A percentile compares a stretch with the other conserved stretches of the same genome.
phyloP scores from a whole-genome alignment of 1,284 basidiomycete genomes.

The Hemileia vastatrix region DNA sequence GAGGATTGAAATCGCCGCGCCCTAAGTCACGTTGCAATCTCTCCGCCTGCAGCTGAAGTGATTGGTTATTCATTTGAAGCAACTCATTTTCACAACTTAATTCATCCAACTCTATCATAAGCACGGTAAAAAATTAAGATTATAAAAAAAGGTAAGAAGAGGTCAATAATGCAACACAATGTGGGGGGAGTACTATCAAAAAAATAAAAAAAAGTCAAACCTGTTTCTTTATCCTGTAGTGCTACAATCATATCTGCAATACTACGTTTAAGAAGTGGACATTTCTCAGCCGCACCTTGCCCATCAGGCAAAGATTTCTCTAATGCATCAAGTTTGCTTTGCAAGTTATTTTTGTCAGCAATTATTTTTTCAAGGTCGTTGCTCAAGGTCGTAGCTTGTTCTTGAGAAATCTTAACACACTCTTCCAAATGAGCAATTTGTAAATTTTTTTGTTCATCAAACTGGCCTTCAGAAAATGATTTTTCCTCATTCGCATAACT shows the following conservation, averaged over 20 bases:
- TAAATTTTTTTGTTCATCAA: conserved; percentile 13
- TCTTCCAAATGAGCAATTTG: conserved; percentile 8
- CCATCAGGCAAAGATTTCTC: too few species aligned
- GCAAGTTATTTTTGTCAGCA: too few species aligned
- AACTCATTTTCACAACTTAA: conserved; percentile 14
- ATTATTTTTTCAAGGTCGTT: too few species aligned
- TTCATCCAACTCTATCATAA: conserved; percentile 15
- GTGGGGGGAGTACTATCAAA: neutral
- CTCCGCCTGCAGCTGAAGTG: conserved; percentile 18
- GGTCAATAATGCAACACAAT: neutral
- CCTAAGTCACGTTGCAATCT: conserved; percentile 19
- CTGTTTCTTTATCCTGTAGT: too few species aligned
- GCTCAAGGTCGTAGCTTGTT: too few species aligned
- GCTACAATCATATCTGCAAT: too few species aligned
- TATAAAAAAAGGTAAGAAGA: neutral
- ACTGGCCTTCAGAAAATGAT: conserved; percentile 1
- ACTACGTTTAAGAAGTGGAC: too few species aligned
- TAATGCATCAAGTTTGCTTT: too few species aligned
- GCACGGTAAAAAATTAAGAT: too few species aligned
- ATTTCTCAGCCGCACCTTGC: too few species aligned
- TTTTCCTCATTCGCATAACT: conserved; percentile 18
- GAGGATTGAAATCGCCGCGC: conserved; percentile 15
- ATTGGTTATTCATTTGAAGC: conserved; percentile 19
- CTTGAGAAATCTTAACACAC: conserved; percentile 14
- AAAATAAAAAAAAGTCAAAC: conserved; percentile 1